Evolutionary conservation across 768 basidiomycete species (phyloP), one percentile per base, ranked within the genome.

Genomic region (Suillus luteus): DNA sequence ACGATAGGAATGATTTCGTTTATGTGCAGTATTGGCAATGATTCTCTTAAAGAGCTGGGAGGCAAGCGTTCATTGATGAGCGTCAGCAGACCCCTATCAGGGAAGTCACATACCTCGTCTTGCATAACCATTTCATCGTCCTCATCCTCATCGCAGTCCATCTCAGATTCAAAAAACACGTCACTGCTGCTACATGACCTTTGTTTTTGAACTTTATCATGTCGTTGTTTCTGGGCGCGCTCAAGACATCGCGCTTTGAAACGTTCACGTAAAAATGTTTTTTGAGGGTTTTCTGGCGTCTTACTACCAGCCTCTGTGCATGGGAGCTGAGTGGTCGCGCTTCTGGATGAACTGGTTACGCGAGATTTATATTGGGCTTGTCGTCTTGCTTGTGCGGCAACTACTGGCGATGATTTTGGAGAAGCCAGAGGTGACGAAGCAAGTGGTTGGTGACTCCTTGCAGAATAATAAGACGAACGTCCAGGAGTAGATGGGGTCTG

Each of bases 1-100:
- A 10, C 83, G 81, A 67, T 87, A 90, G 2, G 80, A 73, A 69
- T 90, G 83, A 2, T 71, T 77, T 19, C 76, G 72, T 68, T 82
- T 86, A 12, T 81, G 77, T 38, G 79, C 81, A 14, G 84, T 76
- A 69, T 83, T 85, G 8, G 79, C 77, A 73, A 92, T 79, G 35
- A 92, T 88, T 57, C 90, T 82, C 46, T 82, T 79, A 69, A 89
- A 91, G 19, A 92, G 78, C 90, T 92, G 63, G 2, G 60, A 11
- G 38, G n/a, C 14, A 64, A 46, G 22, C 10, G n/a, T 31, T 24
- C 24, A 8, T 19, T 7, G 17, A 6, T 37, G 37, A 14, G 11
- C 2, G 40, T 71, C n/a, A 72, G 62, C 52, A 60, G 55, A 60
- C 44, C 35, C 55, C 35, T 64, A 40, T 52, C 41, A 43, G 40